These are phyloP conservation scores for Pholiota molesta DNA, from an alignment of 768 basidiomycete species.

Conservation along the genomic window DNA sequence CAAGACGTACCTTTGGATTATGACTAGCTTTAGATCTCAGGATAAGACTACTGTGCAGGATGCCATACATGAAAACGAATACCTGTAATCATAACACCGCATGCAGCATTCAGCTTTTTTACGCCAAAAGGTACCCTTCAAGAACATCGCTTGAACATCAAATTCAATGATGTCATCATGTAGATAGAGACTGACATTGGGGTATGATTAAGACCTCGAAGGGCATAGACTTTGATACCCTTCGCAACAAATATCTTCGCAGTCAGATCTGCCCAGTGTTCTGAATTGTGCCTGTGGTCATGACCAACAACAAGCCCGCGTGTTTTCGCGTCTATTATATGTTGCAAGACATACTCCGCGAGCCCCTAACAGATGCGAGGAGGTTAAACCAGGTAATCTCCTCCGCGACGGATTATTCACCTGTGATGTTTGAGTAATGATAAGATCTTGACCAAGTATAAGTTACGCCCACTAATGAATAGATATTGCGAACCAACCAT, in stretches of 20 bases:
- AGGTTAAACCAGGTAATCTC: background rate
- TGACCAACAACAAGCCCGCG: conserved; percentile 84
- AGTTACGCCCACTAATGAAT: background rate
- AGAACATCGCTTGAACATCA: background rate
- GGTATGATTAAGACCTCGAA: conserved; percentile 75
- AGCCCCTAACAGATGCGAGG: conserved; percentile 57
- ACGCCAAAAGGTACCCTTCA: conserved; percentile 80
- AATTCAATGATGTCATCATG: background rate
- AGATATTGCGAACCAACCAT: conserved; percentile 42
- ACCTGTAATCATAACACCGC: conserved; percentile 93
- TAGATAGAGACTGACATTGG: conserved; percentile 57
- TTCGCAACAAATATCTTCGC: conserved; percentile 68
- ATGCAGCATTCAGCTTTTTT: conserved; percentile 65
- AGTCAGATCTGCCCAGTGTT: conserved; percentile 75
- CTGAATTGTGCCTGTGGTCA: conserved; percentile 84
- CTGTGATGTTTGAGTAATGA: conserved; percentile 82
- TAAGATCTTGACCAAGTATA: conserved; percentile 52
- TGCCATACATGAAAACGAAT: conserved; percentile 3
- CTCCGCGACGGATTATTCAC: conserved; percentile 31
- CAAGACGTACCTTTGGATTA: conserved; percentile 72
- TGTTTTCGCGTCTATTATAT: conserved; percentile 51
- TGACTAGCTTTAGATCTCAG: conserved; percentile 63
- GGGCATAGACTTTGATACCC: conserved; percentile 70
- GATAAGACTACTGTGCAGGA: background rate
- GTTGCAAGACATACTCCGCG: conserved; percentile 65